These are phyloP conservation scores for Annulohypoxylon nitens DNA, from an alignment of 495 filamentous ascomycete genomes.

Conservation along the genomic window DNA sequence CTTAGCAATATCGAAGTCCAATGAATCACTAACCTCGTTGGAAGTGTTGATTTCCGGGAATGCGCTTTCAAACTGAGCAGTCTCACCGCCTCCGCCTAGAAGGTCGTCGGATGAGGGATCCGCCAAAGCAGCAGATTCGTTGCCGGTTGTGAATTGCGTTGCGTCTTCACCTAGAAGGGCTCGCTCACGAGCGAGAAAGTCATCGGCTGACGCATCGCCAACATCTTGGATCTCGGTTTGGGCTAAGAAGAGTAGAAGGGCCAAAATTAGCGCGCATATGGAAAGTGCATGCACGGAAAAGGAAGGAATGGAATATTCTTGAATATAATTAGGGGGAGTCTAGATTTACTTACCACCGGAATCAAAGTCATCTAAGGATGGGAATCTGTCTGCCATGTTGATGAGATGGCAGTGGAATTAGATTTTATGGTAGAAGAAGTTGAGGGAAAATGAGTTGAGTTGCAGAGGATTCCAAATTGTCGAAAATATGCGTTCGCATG, in stretches of 20 bases:
- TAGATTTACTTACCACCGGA: conserved; percentile 73
- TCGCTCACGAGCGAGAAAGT: conserved; percentile 91
- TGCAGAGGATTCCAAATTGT: not conserved
- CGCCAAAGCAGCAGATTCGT: conserved; percentile 73
- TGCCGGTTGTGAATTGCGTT: conserved; percentile 84
- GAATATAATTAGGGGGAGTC: conserved; percentile 16
- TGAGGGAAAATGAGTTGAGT: not conserved
- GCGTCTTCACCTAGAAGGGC: conserved; percentile 93
- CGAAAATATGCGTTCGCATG: not conserved
- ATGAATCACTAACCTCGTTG: conserved; percentile 75
- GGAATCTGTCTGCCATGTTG: conserved; percentile 94
- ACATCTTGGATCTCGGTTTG: conserved; percentile 62
- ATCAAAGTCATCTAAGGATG: conserved; percentile 95
- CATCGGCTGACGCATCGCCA: conserved; percentile 67
- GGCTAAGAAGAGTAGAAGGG: conserved; percentile 45
- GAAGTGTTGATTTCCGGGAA: conserved; percentile 85
- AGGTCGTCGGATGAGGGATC: conserved; percentile 77
- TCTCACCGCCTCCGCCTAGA: conserved; percentile 74
- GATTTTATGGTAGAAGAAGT: not conserved
- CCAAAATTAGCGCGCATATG: conserved; percentile 17
- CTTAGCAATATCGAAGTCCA: not conserved
- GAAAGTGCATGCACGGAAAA: not conserved
- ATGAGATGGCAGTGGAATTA: conserved; percentile 21
- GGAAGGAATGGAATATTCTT: not conserved
- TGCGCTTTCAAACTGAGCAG: conserved; percentile 83